Evolutionary conservation across 139 green algal genomes (phyloP).

Genomic region (Picochlorum sp.): DNA sequence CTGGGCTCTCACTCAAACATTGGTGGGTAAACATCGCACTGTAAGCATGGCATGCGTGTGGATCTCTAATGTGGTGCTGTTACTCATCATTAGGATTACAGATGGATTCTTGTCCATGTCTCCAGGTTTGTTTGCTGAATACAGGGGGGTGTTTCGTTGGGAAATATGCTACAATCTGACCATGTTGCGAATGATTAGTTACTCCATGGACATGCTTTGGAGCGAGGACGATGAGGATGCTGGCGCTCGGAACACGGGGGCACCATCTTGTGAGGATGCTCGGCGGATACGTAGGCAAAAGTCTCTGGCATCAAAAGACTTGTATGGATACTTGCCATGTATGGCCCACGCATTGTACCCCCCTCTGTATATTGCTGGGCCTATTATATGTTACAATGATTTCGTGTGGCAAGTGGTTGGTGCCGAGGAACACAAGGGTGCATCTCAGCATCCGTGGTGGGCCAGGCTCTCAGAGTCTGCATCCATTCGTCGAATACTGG

Average conservation of each 20-base stretch:
- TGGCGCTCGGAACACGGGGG: not conserved
- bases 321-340: slow-evolving; percentile 42
- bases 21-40: slow-evolving; percentile 5
- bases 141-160: slow-evolving; percentile 63
- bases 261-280: not conserved
- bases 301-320: not conserved
- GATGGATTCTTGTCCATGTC: slow-evolving; percentile 31
- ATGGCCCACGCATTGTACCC: slow-evolving; percentile 74
- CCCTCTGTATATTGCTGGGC: slow-evolving; percentile 88
- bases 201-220: slow-evolving; percentile 71
- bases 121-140: not conserved
- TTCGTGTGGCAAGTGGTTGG: slow-evolving; percentile 64
- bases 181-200: slow-evolving; percentile 76
- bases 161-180: slow-evolving; percentile 87
- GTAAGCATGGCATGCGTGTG: too few relatives aligned
- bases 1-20: slow-evolving; percentile 20
- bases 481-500: not conserved
- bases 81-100: slow-evolving; percentile 37
- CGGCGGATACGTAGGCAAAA: slow-evolving; percentile 6
- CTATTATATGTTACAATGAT: slow-evolving; percentile 74
- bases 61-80: slow-evolving; percentile 23
- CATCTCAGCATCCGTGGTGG: not conserved
- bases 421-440: slow-evolving; percentile 9
- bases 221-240: not conserved
- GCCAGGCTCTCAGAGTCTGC: too few relatives aligned